Conservation (phyloP, 2,329 filamentous ascomycete genomes). For the Colletotrichum simmondsii region DNA sequence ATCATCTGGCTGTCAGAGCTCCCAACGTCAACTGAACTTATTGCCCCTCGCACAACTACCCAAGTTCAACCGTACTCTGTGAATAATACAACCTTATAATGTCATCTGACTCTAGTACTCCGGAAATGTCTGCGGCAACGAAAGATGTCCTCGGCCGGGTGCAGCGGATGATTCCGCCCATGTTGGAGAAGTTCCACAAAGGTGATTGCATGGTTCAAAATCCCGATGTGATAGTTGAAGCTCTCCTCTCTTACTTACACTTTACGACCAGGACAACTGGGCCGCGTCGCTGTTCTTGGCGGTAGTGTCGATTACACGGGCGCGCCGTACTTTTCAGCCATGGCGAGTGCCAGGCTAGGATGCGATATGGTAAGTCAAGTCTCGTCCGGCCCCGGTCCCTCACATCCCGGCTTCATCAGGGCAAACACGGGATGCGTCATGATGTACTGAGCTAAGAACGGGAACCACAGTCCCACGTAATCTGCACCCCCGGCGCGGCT, state of each 20-base stretch:
- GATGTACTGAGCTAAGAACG: background rate
- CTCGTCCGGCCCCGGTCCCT: no score
- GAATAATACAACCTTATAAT: slow-evolving; percentile 9
- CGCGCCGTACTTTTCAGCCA: slow-evolving; percentile 97
- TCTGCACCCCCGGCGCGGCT: slow-evolving; percentile 90
- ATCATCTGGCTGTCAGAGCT: slow-evolving; percentile 31
- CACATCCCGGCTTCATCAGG: background rate
- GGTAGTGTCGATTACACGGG: slow-evolving; percentile 97
- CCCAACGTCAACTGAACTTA: background rate
- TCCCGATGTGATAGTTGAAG: no score
- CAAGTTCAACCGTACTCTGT: background rate
- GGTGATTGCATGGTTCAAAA: slow-evolving; percentile 60
- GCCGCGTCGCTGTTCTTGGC: slow-evolving; percentile 91
- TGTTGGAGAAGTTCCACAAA: slow-evolving; percentile 97
- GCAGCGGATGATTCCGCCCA: slow-evolving; percentile 90
- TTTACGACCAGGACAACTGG: slow-evolving; percentile 79
- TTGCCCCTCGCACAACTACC: background rate
- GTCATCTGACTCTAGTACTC: slow-evolving; percentile 33
- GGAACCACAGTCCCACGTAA: slow-evolving; percentile 80
- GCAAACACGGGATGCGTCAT: no score
- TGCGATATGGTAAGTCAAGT: slow-evolving; percentile 80
- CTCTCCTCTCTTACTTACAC: background rate
- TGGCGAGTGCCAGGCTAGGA: slow-evolving; percentile 91
- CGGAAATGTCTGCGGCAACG: slow-evolving; percentile 74
- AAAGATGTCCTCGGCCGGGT: slow-evolving; percentile 83